Evolutionary conservation across 495 filamentous ascomycete genomes (phyloP).

Genomic region (Aspergillus bertholletiae): DNA sequence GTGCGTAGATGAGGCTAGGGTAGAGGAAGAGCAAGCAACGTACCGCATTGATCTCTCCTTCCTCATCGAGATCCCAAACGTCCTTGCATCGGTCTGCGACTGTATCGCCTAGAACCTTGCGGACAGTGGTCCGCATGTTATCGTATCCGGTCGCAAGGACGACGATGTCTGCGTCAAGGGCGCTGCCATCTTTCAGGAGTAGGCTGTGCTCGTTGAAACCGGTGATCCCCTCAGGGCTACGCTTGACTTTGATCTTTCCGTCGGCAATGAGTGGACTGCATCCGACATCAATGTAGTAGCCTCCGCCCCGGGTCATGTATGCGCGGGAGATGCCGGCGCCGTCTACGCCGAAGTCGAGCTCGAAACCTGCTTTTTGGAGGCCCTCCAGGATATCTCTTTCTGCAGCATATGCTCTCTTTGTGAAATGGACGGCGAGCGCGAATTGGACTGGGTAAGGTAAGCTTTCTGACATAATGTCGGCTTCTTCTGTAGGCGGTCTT

Average conservation of each 20-base stretch:
- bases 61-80: slow-evolving; percentile 78
- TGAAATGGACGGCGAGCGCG: slow-evolving; percentile 48
- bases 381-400: slow-evolving; percentile 58
- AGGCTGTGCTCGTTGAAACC: slow-evolving; percentile 52
- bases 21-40: slow-evolving; percentile 4
- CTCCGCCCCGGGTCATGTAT: slow-evolving; percentile 69
- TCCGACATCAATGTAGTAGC: slow-evolving; percentile 77
- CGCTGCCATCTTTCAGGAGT: slow-evolving; percentile 59
- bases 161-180: slow-evolving; percentile 70
- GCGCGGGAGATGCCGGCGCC: slow-evolving; percentile 62
- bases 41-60: slow-evolving; percentile 63
- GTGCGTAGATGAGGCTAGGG: no score
- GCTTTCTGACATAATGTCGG: slow-evolving; percentile 55
- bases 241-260: slow-evolving; percentile 71
- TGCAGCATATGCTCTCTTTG: slow-evolving; percentile 38
- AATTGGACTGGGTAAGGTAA: slow-evolving; percentile 58
- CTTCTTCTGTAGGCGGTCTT: slow-evolving; percentile 53
- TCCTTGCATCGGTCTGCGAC: slow-evolving; percentile 62
- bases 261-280: slow-evolving; percentile 70
- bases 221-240: slow-evolving; percentile 58
- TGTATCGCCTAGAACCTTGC: slow-evolving; percentile 65
- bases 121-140: slow-evolving; percentile 65
- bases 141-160: slow-evolving; percentile 80
- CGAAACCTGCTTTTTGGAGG: slow-evolving; percentile 63
- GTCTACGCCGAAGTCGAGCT: slow-evolving; percentile 61